A percentile compares a stretch with the other conserved stretches of the same genome.
Evolutionary conservation across 2,329 filamentous ascomycete species (phyloP).

Genomic region (Capronia epimyces): DNA sequence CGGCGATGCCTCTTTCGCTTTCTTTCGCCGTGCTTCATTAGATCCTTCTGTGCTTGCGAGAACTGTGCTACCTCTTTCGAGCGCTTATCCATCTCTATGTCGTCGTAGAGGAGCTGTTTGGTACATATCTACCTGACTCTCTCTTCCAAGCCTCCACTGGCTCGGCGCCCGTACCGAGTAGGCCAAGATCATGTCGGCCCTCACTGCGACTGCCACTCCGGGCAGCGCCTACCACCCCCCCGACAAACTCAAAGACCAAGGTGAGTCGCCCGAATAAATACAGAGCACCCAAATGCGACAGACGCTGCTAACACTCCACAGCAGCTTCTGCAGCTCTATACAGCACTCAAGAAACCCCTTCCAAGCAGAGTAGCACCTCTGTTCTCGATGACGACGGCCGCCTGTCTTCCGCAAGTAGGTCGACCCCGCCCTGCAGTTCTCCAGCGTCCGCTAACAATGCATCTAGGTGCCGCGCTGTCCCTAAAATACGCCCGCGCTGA

Average conservation of each 20-base stretch:
- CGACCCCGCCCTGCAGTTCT: slow-evolving; percentile 10
- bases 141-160: not conserved
- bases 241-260: slow-evolving; percentile 37
- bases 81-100: not conserved
- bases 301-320: slow-evolving; percentile 24
- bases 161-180: not conserved
- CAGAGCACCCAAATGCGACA: not conserved
- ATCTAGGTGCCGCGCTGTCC: slow-evolving; percentile 54
- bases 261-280: slow-evolving; percentile 17
- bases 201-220: slow-evolving; percentile 10
- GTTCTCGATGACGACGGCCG: slow-evolving; percentile 50
- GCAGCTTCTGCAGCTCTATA: slow-evolving; percentile 60
- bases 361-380: slow-evolving; percentile 29
- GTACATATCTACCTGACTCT: not conserved
- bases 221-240: slow-evolving; percentile 17
- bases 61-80: not conserved
- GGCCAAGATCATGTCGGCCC: slow-evolving; percentile 25
- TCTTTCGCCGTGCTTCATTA: not conserved
- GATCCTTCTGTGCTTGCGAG: not conserved
- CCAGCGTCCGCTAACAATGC: slow-evolving; percentile 18
- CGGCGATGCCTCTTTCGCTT: not conserved
- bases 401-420: slow-evolving; percentile 54
- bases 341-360: slow-evolving; percentile 37
- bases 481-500: slow-evolving; percentile 67
- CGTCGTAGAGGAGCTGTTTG: not conserved